Evolutionary conservation across 140 eudicot species (phyloP).

Genomic region (Senecio squalidus): DNA sequence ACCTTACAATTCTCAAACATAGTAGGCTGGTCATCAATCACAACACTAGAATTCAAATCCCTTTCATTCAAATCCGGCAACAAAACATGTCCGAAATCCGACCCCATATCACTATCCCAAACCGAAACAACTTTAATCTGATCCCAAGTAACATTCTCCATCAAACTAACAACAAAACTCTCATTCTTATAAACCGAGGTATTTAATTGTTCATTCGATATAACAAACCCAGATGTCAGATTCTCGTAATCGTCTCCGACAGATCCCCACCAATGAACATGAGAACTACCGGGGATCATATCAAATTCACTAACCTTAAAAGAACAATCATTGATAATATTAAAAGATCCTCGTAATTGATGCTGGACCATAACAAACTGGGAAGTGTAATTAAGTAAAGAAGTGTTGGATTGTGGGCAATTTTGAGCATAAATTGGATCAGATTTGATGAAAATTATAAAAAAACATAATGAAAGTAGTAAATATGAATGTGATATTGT

Average conservation of each 20-base stretch:
- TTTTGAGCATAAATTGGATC: slow-evolving; percentile 7
- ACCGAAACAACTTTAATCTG: slow-evolving; percentile 56
- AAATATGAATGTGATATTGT: too few species aligned
- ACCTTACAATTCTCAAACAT: slow-evolving; percentile 75
- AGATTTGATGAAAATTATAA: too few species aligned
- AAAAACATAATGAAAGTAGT: too few species aligned
- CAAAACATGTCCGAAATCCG: slow-evolving; percentile 77
- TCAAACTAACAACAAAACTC: slow-evolving; percentile 55
- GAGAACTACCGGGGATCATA: slow-evolving; percentile 73
- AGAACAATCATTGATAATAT: slow-evolving; percentile 69
- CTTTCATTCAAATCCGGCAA: slow-evolving; percentile 13
- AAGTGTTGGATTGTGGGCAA: slow-evolving; percentile 48
- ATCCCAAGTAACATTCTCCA: slow-evolving; percentile 78
- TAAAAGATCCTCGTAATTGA: slow-evolving; percentile 72
- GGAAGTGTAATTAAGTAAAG: slow-evolving; percentile 48
- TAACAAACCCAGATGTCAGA: slow-evolving; percentile 71
- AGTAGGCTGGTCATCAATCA: slow-evolving; percentile 30
- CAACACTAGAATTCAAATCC: slow-evolving; percentile 4
- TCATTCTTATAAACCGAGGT: slow-evolving; percentile 48
- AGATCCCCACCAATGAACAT: slow-evolving; percentile 99
- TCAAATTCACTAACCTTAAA: slow-evolving; percentile 83
- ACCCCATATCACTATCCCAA: slow-evolving; percentile 66
- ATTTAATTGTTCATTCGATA: slow-evolving; percentile 61
- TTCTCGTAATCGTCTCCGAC: slow-evolving; percentile 57
- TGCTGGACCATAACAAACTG: slow-evolving; percentile 81